Percentiles rank a stretch among this genome's conserved stretches.
Conservation (phyloP, 768 basidiomycete genomes). For the Agaricus subrufescens region DNA sequence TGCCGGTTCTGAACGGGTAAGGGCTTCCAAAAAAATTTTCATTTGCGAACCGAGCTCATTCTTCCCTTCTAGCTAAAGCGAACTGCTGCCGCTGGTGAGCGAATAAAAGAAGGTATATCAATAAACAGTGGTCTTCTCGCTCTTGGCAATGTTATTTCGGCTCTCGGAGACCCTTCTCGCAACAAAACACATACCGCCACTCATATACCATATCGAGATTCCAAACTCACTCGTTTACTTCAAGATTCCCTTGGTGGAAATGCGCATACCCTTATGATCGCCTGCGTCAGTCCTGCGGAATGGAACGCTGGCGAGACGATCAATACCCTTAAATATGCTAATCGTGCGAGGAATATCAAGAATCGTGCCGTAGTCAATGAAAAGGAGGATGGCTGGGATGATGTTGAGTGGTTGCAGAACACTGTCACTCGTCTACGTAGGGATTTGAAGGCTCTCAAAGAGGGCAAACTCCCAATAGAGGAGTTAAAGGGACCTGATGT, state of each 20-base stretch:
- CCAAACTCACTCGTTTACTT: constrained; percentile 91
- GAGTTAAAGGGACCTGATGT: constrained; percentile 30
- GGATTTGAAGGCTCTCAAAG: constrained; percentile 80
- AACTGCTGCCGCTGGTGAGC: constrained; percentile 92
- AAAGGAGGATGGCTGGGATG: constrained; percentile 98
- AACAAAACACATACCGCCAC: constrained; percentile 79
- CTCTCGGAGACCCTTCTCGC: constrained; percentile 89
- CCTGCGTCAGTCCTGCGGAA: constrained; percentile 94
- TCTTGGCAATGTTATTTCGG: constrained; percentile 97
- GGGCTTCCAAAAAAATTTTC: constrained; percentile 18
- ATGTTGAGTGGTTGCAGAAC: constrained; percentile 92
- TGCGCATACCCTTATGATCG: constrained; percentile 97
- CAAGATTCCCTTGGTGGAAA: constrained; percentile 98
- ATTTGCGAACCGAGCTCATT: constrained; percentile 13
- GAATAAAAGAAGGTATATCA: constrained; percentile 98
- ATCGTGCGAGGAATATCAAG: constrained; percentile 96
- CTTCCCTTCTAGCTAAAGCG: constrained; percentile 69
- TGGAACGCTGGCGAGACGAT: constrained; percentile 94
- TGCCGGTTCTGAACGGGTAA: constrained; percentile 91
- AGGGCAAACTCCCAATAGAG: constrained; percentile 39
- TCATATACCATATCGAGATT: constrained; percentile 97
- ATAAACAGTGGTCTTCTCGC: constrained; percentile 97
- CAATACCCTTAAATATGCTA: constrained; percentile 95
- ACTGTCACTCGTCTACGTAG: constrained; percentile 81
- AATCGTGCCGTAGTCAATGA: constrained; percentile 90